Evolutionary conservation across 805 yeast genomes (phyloP), one percentile per base, ranked within the genome.

Genomic region (Wickerhamomyces bovis): DNA sequence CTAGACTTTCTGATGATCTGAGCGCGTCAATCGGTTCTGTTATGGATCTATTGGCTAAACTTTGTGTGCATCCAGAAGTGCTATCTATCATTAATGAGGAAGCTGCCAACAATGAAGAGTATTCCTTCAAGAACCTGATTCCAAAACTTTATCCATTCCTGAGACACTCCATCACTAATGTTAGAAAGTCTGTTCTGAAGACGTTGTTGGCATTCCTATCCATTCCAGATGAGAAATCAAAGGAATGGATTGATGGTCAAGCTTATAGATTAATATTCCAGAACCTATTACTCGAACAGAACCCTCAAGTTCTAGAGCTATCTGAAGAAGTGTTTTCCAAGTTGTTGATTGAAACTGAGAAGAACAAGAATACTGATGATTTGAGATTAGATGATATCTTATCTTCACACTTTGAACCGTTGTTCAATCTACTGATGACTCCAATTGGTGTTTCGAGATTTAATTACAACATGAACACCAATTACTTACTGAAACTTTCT

Each of bases 11-110:
- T 55, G 99, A 94, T 63, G 99, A 94, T 64, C 72, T 94, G 42
- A 86, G 96, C 12, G 95, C 98, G 0, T 85, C 97, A 4, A 89
- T 94, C 39, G 97, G 98, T 33, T 85, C 95, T 2, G 94, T 94
- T 2, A 90, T 94, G 97, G 97, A 94, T 64, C 69, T 94, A 20
- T 72, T 94, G 45, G 90, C 97, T 2, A 87, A 85, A 55, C 71
- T 94, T 43, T 94, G 97, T 62, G 78, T 89, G 7, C 90, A 84
- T 64, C 76, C 80, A 2, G 81, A 81, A 58, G 96, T 90, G 6
- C 69, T 90, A 36, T 82, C 80, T 11, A 75, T 82, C 22, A 77
- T 94, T 72, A 84, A 82, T 55, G 68, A 71, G 20, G 78, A 79
- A 50, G 85, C 94, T 3, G 50, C 59, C 2, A 65, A 68, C 13